These are phyloP conservation scores for Fusarium tricinctum DNA, from an alignment of 2,329 filamentous ascomycete genomes.

Conservation along the genomic window DNA sequence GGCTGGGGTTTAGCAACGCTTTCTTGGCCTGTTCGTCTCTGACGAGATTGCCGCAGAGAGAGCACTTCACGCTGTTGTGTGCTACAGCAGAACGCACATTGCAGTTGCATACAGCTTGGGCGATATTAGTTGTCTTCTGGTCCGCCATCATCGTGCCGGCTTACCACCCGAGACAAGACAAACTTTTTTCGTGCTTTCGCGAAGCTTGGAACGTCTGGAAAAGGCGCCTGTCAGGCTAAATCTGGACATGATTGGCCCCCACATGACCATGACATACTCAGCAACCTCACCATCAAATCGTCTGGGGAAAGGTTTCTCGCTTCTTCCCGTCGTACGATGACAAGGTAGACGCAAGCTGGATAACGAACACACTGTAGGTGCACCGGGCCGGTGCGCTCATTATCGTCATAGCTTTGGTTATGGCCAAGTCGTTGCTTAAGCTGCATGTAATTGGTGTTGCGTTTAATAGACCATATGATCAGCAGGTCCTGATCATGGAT, in stretches of 20 bases:
- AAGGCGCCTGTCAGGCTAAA: constrained; percentile 34
- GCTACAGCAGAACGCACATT: neutral
- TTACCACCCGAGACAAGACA: constrained; percentile 19
- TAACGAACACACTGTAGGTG: neutral
- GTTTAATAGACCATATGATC: constrained; percentile 21
- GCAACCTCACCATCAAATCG: constrained; percentile 26
- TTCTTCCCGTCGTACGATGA: constrained; percentile 48
- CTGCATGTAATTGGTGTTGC: constrained; percentile 12
- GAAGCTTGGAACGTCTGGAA: constrained; percentile 29
- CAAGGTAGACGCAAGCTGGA: constrained; percentile 2
- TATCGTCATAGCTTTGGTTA: no score
- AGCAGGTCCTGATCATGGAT: constrained; percentile 23
- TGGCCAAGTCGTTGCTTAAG: no score
- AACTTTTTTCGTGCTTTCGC: constrained; percentile 8
- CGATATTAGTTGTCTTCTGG: constrained; percentile 23
- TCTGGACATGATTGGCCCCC: constrained; percentile 38
- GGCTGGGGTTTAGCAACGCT: constrained; percentile 17
- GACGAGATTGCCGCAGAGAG: neutral
- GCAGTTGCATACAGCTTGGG: constrained; percentile 8
- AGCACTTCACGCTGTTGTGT: neutral
- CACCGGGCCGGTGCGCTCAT: constrained; percentile 33
- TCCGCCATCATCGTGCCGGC: constrained; percentile 3
- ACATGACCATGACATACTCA: constrained; percentile 40
- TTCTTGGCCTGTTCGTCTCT: neutral
- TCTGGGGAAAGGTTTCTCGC: constrained; percentile 38